A percentile compares a stretch with the other conserved stretches of the same genome.
Evolutionary conservation across 805 yeast genomes (phyloP).

Genomic region (Ogataea wickerhamii): DNA sequence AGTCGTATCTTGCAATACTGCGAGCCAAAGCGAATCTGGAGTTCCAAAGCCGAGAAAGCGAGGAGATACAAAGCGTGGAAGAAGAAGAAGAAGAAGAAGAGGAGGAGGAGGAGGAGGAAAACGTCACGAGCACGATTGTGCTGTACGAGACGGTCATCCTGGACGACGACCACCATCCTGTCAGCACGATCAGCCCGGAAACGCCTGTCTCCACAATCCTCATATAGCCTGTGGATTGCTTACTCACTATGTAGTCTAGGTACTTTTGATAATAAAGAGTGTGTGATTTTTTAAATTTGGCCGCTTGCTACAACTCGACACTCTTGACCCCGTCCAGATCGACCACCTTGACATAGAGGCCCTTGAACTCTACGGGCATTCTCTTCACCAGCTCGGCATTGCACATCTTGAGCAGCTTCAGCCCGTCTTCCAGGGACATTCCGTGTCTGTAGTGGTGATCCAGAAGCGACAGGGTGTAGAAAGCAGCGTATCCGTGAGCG

Average conservation of each 20-base stretch:
- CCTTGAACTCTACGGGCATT: constrained; percentile 94
- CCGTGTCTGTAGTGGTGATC: constrained; percentile 86
- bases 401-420: constrained; percentile 68
- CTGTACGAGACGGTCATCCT: constrained; percentile 17
- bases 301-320: constrained; percentile 16
- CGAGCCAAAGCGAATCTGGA: constrained; percentile 57
- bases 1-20: constrained; percentile 53
- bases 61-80: constrained; percentile 4
- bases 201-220: too few relatives aligned
- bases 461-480: constrained; percentile 82
- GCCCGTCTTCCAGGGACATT: constrained; percentile 73
- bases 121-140: constrained; percentile 12
- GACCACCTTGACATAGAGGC: constrained; percentile 40
- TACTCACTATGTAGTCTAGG: too few relatives aligned
- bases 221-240: too few relatives aligned
- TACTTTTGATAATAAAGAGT: neutral
- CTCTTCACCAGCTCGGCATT: constrained; percentile 75
- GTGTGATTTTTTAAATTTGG: too few relatives aligned
- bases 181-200: constrained; percentile 13
- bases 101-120: constrained; percentile 7
- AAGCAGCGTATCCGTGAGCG: constrained; percentile 98
- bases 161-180: constrained; percentile 14
- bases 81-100: constrained; percentile 11
- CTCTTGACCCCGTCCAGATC: constrained; percentile 34
- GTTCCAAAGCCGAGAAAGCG: constrained; percentile 51